Evolutionary conservation across 73 alveolate species (phyloP), one percentile per base, ranked within the genome.

Genomic region (Symbiodinium natans): DNA sequence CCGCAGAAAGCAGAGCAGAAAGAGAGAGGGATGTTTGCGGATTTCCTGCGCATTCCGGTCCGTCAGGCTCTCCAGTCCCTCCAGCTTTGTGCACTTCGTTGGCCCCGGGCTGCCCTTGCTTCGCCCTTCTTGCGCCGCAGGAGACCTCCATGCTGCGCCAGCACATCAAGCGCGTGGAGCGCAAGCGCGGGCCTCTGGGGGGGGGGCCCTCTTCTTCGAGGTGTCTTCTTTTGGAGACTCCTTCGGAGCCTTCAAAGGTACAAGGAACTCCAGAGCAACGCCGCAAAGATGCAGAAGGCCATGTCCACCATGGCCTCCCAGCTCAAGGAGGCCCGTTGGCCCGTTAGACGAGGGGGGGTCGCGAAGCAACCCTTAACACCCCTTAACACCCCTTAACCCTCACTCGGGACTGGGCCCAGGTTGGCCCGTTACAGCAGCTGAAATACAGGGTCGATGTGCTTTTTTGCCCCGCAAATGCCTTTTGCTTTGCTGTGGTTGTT

Each of bases 111-210:
- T n/a, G n/a, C n/a, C n/a, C n/a, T n/a, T n/a, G n/a, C 56, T 8
- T 43, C 19, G 56, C 27, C 17, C 21, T 52, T 52, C 68, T 52
- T 17, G 71, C 25, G 19, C 52, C 8, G 42, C 63, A 88, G 95
- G 95, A 88, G 33, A 88, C 95, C 41, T 88, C 95, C 42, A 88
- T 88, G 95, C 95, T 88, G 21, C 95, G 95, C 27, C 95, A 88
- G 46, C 95, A 88, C 73, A 88, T 88, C 95, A 88, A 88, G 86
- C 85, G 95, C 1, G 95, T 88, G 36, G 95, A 88, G 86, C 41
- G 95, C 31, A 88, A 88, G 95, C 40, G 73, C 95, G 86, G 83
- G n/a, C 40, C 83, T 29, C 4, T 5, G 1, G 83, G 19, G 23
- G 83, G 13, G 19, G 34, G 27, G 11, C 40, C 36, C 38, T 13